Conservation (phyloP, 805 yeast species). For the Pichia nanzhaoensis region DNA sequence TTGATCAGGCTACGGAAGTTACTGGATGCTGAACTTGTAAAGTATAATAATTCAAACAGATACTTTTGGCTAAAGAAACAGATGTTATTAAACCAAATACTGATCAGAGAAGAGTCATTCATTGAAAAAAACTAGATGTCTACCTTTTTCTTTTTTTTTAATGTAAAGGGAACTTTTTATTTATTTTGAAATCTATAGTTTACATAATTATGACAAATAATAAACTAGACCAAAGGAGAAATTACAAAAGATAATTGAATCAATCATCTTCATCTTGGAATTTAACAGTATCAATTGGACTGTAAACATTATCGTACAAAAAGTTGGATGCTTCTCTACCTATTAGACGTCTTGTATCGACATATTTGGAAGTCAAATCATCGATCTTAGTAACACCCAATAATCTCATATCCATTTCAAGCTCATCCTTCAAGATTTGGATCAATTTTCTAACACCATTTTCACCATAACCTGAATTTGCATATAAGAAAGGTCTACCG, state of each 20-base stretch:
- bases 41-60: constrained; percentile 15
- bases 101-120: constrained; percentile 5
- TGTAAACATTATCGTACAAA: constrained; percentile 26
- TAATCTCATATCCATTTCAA: constrained; percentile 72
- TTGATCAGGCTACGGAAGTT: constrained; percentile 15
- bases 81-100: constrained; percentile 16
- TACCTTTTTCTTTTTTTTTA: neutral
- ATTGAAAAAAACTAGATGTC: neutral
- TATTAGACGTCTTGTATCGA: constrained; percentile 43
- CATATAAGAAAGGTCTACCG: constrained; percentile 61
- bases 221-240: neutral
- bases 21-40: constrained; percentile 20
- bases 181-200: too few species aligned
- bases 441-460: constrained; percentile 56
- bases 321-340: constrained; percentile 30
- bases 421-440: constrained; percentile 59
- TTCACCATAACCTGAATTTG: constrained; percentile 58
- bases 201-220: too few species aligned
- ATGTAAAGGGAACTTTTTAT: too few species aligned
- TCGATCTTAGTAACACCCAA: constrained; percentile 60
- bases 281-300: constrained; percentile 25
- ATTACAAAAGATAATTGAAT: neutral
- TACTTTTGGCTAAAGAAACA: constrained; percentile 26
- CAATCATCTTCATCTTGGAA: constrained; percentile 24
- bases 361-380: constrained; percentile 51